Evolutionary conservation across 441 rosid species (phyloP), one percentile per base, ranked within the genome.

Genomic region (Mallotus repandus): DNA sequence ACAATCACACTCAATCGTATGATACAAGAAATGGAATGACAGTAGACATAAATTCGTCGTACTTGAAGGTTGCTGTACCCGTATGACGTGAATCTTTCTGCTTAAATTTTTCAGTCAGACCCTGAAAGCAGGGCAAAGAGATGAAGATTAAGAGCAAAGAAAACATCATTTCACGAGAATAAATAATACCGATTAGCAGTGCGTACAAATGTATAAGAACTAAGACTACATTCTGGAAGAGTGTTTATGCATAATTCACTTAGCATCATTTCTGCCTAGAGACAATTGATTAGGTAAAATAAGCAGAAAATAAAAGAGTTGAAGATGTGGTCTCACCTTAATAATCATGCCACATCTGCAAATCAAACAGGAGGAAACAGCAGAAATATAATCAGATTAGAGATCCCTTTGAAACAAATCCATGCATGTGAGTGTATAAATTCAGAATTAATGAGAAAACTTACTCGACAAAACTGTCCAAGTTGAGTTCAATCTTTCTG

Each of bases 261-360:
- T 12, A 38, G 16, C 58, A 53, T 15, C 4, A 35, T 68, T 53
- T 32, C 8, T 32, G 0, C 6, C 1, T 38, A 55, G 9, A 32
- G 35, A 55, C 18, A 12, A 41, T 8, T 10, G 4, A 7, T 15
- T n/a, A 45, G 4, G 7, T 7, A 15, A 21, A 56, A 38, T 25
- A n/a, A 12, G 32, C 2, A 16, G 58, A 41, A 43, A 18, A 22
- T 5, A 63, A 13, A 32, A 19, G 19, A 16, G 66, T 63, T 41
- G 29, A 46, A 45, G n/a, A 49, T 2, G 41, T 8, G 55, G 66
- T 78, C 81, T 70, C 72, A 89, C 96, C 96, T 87, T 89, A 19
- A 90, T 77, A 79, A 88, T 86, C 89, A 88, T 77, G 72, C 89
- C 91, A 15, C 89, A 89, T 69, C 95, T 91, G 89, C 85, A 77